Evolutionary conservation across 805 yeast genomes (phyloP).

Genomic region (Starmerella scarabaei): DNA sequence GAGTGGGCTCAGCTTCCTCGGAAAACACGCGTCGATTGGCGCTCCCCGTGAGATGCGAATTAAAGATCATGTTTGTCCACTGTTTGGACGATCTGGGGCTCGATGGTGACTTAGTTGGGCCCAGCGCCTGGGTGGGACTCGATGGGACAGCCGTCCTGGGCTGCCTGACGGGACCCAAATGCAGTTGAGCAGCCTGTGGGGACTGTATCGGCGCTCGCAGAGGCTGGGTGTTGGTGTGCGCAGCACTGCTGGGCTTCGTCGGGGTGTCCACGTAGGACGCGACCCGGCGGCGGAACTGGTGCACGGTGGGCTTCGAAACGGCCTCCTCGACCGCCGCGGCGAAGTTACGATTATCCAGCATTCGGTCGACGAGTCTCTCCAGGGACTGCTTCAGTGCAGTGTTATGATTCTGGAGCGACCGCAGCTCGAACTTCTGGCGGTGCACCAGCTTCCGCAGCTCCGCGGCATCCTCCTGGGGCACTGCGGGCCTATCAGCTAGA

Average conservation of each 20-base stretch:
- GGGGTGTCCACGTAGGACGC: conserved; percentile 9
- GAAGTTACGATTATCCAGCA: conserved; percentile 26
- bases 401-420: conserved; percentile 25
- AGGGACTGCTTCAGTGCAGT: conserved; percentile 25
- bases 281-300: conserved; percentile 15
- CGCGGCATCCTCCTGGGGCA: background rate
- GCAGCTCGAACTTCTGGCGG: conserved; percentile 23
- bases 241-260: background rate
- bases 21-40: conserved; percentile 17
- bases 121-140: background rate
- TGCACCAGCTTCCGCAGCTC: conserved; percentile 8
- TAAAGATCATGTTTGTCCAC: conserved; percentile 17
- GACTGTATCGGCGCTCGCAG: background rate
- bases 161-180: background rate
- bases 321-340: conserved; percentile 21
- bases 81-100: background rate
- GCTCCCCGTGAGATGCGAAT: conserved; percentile 12
- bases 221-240: too few relatives aligned
- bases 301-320: conserved; percentile 14
- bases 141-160: background rate
- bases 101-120: too few relatives aligned
- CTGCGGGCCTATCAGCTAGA: background rate
- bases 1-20: conserved; percentile 15
- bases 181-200: background rate
- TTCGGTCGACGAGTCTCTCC: conserved; percentile 27